These are phyloP conservation scores for Aphanoascus verrucosus DNA, from an alignment of 2,329 filamentous ascomycete species.

Conservation along the genomic window DNA sequence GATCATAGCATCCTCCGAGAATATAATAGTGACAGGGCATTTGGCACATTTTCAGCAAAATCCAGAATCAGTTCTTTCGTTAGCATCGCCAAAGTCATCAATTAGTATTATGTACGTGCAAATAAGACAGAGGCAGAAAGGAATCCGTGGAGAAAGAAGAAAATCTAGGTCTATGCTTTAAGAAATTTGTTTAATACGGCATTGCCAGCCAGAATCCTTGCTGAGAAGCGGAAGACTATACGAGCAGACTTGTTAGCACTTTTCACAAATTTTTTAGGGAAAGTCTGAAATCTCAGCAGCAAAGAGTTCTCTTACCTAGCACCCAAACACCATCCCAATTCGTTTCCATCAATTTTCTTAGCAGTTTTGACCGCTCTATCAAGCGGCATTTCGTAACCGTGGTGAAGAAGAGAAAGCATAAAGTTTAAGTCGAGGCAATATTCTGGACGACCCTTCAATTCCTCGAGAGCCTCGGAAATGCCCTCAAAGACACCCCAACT, in stretches of 20 bases:
- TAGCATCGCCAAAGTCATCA: constrained; percentile 7
- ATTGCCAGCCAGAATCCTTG: constrained; percentile 77
- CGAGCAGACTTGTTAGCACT: constrained; percentile 28
- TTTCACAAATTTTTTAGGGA: not conserved
- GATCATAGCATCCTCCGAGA: not conserved
- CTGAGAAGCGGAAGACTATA: constrained; percentile 69
- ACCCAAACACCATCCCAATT: constrained; percentile 94
- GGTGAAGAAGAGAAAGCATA: constrained; percentile 85
- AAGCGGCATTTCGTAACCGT: constrained; percentile 95
- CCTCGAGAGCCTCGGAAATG: constrained; percentile 65
- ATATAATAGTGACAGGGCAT: not conserved
- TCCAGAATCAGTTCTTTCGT: not conserved
- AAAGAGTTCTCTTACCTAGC: constrained; percentile 57
- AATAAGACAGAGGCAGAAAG: constrained; percentile 7
- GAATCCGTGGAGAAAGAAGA: not conserved
- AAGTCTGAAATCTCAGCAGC: not conserved
- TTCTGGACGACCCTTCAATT: constrained; percentile 73
- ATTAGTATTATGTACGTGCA: constrained; percentile 11
- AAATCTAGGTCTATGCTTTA: constrained; percentile 29
- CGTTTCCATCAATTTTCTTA: constrained; percentile 97
- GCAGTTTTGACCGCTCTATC: constrained; percentile 94
- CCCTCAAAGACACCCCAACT: constrained; percentile 72
- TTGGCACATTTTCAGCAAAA: not conserved
- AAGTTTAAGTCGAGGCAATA: constrained; percentile 94
- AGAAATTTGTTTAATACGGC: constrained; percentile 67